Base-by-base conservation (phyloP, 352 stramenopile genomes). In the Globisporangium iwayamae region DNA sequence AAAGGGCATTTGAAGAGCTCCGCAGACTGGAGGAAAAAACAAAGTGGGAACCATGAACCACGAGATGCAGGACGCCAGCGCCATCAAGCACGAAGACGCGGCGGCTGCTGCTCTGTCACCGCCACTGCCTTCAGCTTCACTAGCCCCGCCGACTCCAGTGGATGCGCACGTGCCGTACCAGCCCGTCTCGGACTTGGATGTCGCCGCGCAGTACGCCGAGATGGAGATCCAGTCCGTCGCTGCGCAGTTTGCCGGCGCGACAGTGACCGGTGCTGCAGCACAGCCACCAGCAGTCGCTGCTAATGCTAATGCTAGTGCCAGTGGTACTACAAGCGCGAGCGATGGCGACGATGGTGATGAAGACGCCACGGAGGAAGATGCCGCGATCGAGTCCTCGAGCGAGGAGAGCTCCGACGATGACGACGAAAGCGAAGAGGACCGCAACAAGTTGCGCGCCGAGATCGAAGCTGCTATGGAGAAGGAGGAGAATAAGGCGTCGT, bases 391-490 rank as follows among this genome's bases (percentile, higher is more conserved):
- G 46, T 63, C 39, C 10, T 65, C 60, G 36, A 61, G 55, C 30
- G 66, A 69, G 25, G 63, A 56, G 25, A 78, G 67, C 41, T 72
- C 72, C 13, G 70, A 73, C 4, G 58, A 67, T 0, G 45, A 63
- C 10, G 65, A 70, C 20, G 59, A 62, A 0, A 74, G 70, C 8
- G 71, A 81, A 16, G 73, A 73, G 13, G 66, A 80, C 50, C 59
- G 69, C 11, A 65, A 70, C 30, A 82, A 79, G 55, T 68, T 93
- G 20, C 83, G 83, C 14, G 81, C 72, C 0, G 78, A 91, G 61
- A 93, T 93, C 64, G 84, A 95, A 62, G 81, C 73, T 1, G 83
- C 80, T 10, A 87, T 95, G 78, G 81, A 87, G 57, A 86, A 82
- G 34, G 79, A 92, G 55, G 80, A 86, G 46, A 81, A 83, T 63